Evolutionary conservation across 257 asterid genomes (phyloP), one percentile per base, ranked within the genome.

Genomic region (Solanum rostratum): DNA sequence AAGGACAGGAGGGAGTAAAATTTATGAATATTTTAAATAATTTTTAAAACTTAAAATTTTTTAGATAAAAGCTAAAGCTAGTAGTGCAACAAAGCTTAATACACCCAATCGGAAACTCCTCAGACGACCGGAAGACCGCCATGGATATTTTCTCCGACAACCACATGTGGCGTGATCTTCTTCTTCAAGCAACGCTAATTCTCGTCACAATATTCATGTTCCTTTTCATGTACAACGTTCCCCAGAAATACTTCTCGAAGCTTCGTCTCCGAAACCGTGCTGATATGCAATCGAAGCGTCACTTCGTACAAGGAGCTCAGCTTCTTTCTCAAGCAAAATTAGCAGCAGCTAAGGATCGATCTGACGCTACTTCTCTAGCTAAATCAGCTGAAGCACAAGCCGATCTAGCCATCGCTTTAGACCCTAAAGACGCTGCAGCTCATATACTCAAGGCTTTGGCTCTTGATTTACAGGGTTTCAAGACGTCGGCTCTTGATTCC

Each of bases 271-370:
- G 86, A 3, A 78, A 84, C 87, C 86, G 86, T 55, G 68, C 92
- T 88, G 65, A 88, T 30, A 78, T 87, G 82, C 90, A 92, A 84
- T 86, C 97, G 89, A 90, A 87, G 91, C 97, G 97, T 86, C 97
- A 93, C 88, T 93, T 93, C 87, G 90, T 94, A 49, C 82, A 29
- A 74, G 97, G 94, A 86, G 97, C 98, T 11, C 95, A 92, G 89
- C 91, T 93, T 85, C 88, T 93, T 39, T 83, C 92, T 52, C 90
- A 87, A 62, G 95, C 97, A 84, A 86, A 87, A 82, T 87, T 91
- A 24, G 13, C 24, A 8, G 24, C 43, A 62, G 18, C 90, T 50
- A 76, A 87, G 37, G 89, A 90, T 69, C 85, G 43, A 6, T 52
- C 91, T 66, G 50, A 70, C 4, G 59, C 79, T 53, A 22, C 86